These are phyloP conservation scores for Nakataea oryzae DNA, from an alignment of 2,329 filamentous ascomycete species.

Conservation along the genomic window DNA sequence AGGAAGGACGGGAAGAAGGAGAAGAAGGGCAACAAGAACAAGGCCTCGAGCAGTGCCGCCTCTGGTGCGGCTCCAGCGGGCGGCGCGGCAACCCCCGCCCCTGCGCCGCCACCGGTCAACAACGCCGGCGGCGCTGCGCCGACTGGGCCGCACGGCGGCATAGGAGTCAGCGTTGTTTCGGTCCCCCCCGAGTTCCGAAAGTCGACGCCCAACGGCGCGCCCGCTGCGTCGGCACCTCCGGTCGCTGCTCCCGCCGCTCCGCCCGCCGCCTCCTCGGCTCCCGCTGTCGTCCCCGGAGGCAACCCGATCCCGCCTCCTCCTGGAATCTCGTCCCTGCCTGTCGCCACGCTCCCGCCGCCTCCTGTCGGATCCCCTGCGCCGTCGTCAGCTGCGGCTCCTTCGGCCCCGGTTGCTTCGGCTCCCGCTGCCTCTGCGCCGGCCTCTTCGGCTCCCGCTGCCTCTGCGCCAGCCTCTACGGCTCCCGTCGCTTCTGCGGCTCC, in stretches of 20 bases:
- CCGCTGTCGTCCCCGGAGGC: neutral
- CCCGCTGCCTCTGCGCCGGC: neutral
- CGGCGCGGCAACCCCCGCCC: neutral
- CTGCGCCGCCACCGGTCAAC: neutral
- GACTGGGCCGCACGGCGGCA: neutral
- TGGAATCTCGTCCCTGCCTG: neutral
- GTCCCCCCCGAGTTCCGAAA: neutral
- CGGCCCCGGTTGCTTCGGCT: neutral
- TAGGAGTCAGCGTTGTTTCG: neutral
- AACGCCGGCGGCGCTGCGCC: neutral
- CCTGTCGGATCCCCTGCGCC: neutral
- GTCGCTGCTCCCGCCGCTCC: neutral
- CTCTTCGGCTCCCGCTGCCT: neutral
- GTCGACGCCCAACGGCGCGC: neutral
- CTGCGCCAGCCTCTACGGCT: neutral
- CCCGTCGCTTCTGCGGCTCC: neutral
- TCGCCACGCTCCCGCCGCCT: neutral
- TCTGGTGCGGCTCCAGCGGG: neutral
- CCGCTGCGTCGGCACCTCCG: neutral
- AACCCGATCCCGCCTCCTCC: neutral
- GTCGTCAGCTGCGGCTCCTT: neutral
- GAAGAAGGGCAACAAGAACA: neutral
- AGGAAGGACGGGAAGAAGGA: neutral
- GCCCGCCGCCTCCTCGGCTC: neutral
- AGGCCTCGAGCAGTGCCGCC: neutral